Conservation (phyloP, 805 yeast species). For the Wickerhamomyces subpelliculosus region DNA sequence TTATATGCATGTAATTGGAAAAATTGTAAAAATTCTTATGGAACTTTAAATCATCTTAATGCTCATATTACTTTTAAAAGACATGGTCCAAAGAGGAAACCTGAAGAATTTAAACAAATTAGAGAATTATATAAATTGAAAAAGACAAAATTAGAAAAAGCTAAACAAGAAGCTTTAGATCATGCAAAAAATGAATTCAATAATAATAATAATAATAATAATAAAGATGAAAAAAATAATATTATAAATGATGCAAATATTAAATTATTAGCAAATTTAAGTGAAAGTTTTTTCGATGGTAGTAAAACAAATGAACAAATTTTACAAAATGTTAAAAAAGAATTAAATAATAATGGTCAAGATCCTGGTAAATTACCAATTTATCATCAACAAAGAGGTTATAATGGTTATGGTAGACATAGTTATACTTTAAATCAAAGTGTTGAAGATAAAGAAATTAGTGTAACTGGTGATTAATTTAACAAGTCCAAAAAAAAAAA, state of each 20-base stretch:
- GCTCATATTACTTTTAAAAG: conserved; percentile 47
- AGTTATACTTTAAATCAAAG: conserved; percentile 16
- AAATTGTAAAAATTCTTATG: conserved; percentile 47
- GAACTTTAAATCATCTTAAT: conserved; percentile 53
- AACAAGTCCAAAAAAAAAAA: background rate
- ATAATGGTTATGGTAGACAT: conserved; percentile 22
- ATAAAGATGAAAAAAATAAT: no score
- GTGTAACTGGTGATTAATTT: no score
- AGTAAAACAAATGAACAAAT: background rate
- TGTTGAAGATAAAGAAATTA: no score
- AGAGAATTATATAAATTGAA: conserved; percentile 37
- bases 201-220: no score
- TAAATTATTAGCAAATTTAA: conserved; percentile 9
- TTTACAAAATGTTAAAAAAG: no score
- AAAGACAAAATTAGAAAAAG: conserved; percentile 22
- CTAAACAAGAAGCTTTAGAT: conserved; percentile 1
- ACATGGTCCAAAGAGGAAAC: conserved; percentile 48
- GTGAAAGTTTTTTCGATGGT: conserved; percentile 8
- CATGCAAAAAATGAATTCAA: background rate
- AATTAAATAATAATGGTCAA: no score
- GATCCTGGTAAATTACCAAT: conserved; percentile 14
- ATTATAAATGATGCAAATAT: conserved; percentile 8
- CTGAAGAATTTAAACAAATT: conserved; percentile 47
- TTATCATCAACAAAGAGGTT: conserved; percentile 22
- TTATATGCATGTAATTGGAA: conserved; percentile 41